Evolutionary conservation across 768 basidiomycete species (phyloP).

Genomic region (Leccinum aurantiacum): DNA sequence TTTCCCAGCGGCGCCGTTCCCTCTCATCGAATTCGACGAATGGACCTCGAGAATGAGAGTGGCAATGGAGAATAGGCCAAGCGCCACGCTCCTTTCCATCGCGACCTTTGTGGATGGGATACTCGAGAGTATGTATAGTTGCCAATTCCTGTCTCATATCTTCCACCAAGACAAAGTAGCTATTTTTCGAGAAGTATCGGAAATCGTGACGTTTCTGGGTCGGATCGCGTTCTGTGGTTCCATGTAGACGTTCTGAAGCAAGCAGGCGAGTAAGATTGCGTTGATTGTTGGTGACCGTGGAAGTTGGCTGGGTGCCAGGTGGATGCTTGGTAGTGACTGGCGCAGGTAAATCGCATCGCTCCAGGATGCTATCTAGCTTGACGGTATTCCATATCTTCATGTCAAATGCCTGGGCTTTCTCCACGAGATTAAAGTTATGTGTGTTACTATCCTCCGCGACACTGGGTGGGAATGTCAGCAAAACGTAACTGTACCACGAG

Average conservation of each 20-base stretch:
- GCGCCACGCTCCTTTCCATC: constrained; percentile 54
- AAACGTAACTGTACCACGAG: neutral
- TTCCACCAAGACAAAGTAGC: constrained; percentile 87
- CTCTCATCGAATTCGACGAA: constrained; percentile 75
- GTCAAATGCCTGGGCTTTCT: constrained; percentile 65
- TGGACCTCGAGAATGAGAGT: constrained; percentile 70
- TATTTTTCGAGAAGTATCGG: constrained; percentile 76
- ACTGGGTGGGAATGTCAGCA: constrained; percentile 17
- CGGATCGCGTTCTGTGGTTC: constrained; percentile 87
- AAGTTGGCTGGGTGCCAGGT: constrained; percentile 31
- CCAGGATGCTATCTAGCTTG: constrained; percentile 71
- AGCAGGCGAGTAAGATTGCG: constrained; percentile 61
- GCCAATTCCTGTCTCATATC: constrained; percentile 82
- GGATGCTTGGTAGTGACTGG: constrained; percentile 29
- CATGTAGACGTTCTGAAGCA: constrained; percentile 81
- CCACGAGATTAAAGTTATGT: constrained; percentile 50
- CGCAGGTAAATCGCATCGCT: constrained; percentile 55
- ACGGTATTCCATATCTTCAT: constrained; percentile 86
- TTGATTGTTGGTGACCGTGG: constrained; percentile 34
- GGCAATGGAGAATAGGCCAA: constrained; percentile 86
- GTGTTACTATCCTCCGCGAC: constrained; percentile 31
- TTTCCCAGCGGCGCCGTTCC: constrained; percentile 69
- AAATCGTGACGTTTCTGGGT: constrained; percentile 85
- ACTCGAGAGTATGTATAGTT: constrained; percentile 84
- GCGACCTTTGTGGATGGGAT: constrained; percentile 53